Percentiles rank a stretch among this genome's conserved stretches.
Evolutionary conservation across 306 rosid genomes (phyloP).

Genomic region (Carpinus fangiana): DNA sequence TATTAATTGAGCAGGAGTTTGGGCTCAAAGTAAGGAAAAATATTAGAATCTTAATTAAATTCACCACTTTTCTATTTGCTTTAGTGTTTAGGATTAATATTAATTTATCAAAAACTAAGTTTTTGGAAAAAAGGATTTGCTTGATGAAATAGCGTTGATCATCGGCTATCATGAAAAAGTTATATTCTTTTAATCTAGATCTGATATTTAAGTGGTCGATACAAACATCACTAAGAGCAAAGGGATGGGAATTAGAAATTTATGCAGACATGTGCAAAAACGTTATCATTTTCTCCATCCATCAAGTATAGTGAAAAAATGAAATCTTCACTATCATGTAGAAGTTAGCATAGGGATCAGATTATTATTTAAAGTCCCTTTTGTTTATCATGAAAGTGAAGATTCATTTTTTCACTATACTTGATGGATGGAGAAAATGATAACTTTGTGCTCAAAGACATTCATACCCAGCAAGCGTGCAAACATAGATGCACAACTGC

Average conservation of each 20-base stretch:
- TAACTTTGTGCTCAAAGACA: background rate
- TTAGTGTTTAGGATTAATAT: too few relatives aligned
- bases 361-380: background rate
- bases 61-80: too few relatives aligned
- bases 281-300: background rate
- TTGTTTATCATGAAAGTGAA: background rate
- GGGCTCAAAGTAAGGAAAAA: too few relatives aligned
- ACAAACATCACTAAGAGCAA: background rate
- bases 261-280: background rate
- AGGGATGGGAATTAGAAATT: background rate
- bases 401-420: background rate
- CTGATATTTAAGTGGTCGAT: background rate
- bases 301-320: background rate
- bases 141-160: background rate
- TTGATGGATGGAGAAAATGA: background rate
- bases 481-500: conserved; percentile 9
- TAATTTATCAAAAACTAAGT: background rate
- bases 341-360: background rate
- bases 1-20: too few relatives aligned
- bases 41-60: too few relatives aligned
- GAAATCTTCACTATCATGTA: background rate
- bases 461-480: background rate
- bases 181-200: background rate
- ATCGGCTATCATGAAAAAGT: too few relatives aligned
- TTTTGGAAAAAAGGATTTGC: background rate